A percentile compares a stretch with the other conserved stretches of the same genome.
These are phyloP conservation scores for Globisporangium mamillatum DNA, from an alignment of 352 stramenopile species.

Conservation along the genomic window DNA sequence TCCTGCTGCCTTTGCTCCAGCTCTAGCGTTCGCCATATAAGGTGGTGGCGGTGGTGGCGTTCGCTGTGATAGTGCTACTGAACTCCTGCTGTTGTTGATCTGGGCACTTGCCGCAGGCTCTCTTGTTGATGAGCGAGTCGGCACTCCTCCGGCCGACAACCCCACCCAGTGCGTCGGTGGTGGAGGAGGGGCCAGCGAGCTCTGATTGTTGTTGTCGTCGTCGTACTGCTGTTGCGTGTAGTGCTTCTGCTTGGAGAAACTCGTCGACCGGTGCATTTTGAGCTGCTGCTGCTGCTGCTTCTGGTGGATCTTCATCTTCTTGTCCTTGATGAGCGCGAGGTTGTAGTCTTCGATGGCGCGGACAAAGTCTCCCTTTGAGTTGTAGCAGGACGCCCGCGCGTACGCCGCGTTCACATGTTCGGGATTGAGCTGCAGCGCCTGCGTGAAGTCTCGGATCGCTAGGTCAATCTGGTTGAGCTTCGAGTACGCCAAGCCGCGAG, in stretches of 20 bases:
- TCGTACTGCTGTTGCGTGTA: slow-evolving; percentile 23
- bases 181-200: background rate
- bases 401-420: slow-evolving; percentile 89
- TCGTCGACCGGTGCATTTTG: slow-evolving; percentile 29
- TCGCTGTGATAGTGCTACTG: background rate
- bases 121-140: background rate
- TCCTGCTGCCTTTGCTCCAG: background rate
- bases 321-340: slow-evolving; percentile 81
- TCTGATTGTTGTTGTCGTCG: slow-evolving; percentile 25
- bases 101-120: background rate
- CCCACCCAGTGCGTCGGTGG: slow-evolving; percentile 1
- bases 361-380: slow-evolving; percentile 81
- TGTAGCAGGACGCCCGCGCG: slow-evolving; percentile 82
- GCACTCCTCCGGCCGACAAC: background rate
- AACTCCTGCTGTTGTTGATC: background rate
- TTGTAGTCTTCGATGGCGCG: slow-evolving; percentile 90
- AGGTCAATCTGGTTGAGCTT: slow-evolving; percentile 69
- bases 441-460: slow-evolving; percentile 80
- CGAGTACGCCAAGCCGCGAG: slow-evolving; percentile 61
- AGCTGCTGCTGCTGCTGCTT: slow-evolving; percentile 34
- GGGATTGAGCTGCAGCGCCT: slow-evolving; percentile 70
- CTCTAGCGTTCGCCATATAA: background rate
- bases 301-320: slow-evolving; percentile 30
- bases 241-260: slow-evolving; percentile 27
- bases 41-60: background rate